Conservation (phyloP, 1,284 basidiomycete species). For the Melampsora americana region DNA sequence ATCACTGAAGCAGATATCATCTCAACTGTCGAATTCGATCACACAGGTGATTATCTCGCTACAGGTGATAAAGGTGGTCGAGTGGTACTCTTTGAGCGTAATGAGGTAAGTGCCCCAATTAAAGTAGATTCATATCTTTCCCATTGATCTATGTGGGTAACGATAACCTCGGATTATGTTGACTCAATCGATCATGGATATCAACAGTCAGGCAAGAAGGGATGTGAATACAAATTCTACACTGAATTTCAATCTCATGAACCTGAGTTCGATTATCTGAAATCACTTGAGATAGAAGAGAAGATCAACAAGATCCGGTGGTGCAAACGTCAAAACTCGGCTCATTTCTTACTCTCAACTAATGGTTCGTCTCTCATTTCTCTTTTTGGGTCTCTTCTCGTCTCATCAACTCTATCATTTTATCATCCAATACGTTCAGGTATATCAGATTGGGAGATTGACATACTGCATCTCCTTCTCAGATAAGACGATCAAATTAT, state of each 20-base stretch:
- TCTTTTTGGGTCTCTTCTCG: background rate
- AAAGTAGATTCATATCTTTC: background rate
- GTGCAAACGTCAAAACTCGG: slow-evolving; percentile 96
- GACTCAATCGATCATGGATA: slow-evolving; percentile 1
- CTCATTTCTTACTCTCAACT: slow-evolving; percentile 94
- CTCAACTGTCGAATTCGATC: slow-evolving; percentile 97
- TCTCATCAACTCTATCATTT: slow-evolving; percentile 45
- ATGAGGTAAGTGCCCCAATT: slow-evolving; percentile 67
- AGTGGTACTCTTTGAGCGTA: slow-evolving; percentile 97
- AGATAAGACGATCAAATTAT: slow-evolving; percentile 99
- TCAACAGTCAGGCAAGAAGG: slow-evolving; percentile 70
- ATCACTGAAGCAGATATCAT: slow-evolving; percentile 85
- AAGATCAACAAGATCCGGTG: slow-evolving; percentile 99
- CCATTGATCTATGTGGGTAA: too few relatives aligned
- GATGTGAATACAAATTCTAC: slow-evolving; percentile 99
- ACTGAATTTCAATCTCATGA: slow-evolving; percentile 99
- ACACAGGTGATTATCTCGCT: slow-evolving; percentile 97
- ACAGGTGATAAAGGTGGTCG: slow-evolving; percentile 98
- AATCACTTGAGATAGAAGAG: slow-evolving; percentile 99
- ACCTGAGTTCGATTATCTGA: slow-evolving; percentile 99
- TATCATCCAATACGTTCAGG: background rate
- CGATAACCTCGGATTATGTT: too few relatives aligned
- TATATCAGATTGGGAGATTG: background rate
- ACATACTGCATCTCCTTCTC: background rate
- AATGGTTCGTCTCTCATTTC: slow-evolving; percentile 58